These are phyloP conservation scores for Spirogloea muscicola DNA, from an alignment of 139 green algal genomes.

Conservation along the genomic window DNA sequence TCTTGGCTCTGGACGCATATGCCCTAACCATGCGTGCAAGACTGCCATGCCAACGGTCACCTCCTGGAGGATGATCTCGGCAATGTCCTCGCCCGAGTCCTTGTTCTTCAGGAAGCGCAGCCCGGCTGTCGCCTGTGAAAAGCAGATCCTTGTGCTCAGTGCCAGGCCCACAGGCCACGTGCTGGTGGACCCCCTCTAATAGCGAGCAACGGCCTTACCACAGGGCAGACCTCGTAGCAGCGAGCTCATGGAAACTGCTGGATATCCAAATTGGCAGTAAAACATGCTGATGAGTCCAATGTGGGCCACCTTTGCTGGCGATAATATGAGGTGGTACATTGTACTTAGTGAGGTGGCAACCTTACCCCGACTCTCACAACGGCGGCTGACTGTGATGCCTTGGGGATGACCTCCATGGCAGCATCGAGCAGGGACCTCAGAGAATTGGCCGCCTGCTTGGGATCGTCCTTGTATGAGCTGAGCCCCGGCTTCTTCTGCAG, in stretches of 20 bases:
- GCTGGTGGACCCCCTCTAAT: too few relatives aligned
- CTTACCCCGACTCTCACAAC: conserved; percentile 53
- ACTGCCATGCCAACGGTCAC: conserved; percentile 52
- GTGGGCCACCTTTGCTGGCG: too few relatives aligned
- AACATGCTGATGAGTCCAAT: too few relatives aligned
- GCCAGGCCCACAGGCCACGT: too few relatives aligned
- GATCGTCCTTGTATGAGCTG: conserved; percentile 73
- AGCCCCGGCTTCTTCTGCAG: conserved; percentile 90
- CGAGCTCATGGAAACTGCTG: too few relatives aligned
- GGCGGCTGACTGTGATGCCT: conserved; percentile 60
- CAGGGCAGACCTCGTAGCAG: too few relatives aligned
- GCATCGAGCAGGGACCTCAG: conserved; percentile 77
- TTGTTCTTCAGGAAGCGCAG: conserved; percentile 83
- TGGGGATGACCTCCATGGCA: conserved; percentile 75
- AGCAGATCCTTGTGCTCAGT: background rate
- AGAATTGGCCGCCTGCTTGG: conserved; percentile 66
- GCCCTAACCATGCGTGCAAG: background rate
- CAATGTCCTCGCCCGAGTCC: conserved; percentile 74
- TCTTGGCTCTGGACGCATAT: background rate
- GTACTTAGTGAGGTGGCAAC: background rate
- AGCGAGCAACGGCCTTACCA: too few relatives aligned
- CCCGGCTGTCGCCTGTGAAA: conserved; percentile 88
- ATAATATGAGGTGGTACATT: background rate
- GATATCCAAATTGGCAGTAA: too few relatives aligned
- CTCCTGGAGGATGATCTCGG: conserved; percentile 79